Conservation (phyloP, 768 basidiomycete species). For the Tremella mesenterica region DNA sequence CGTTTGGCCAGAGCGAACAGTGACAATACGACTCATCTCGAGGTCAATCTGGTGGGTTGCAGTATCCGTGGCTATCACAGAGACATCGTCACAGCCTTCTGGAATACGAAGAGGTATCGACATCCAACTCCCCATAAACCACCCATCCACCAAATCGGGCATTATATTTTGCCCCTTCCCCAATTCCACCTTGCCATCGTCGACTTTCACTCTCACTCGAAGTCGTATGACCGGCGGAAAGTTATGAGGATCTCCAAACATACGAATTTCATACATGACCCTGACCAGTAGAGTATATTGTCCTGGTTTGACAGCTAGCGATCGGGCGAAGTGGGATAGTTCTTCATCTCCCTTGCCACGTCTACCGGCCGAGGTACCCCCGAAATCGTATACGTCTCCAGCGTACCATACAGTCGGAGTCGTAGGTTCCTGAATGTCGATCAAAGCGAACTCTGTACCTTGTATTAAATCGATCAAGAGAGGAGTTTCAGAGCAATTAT, state of each 20-base stretch:
- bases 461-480: conserved; percentile 59
- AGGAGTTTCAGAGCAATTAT: conserved; percentile 48
- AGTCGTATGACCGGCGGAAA: conserved; percentile 55
- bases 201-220: conserved; percentile 50
- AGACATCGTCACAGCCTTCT: neutral
- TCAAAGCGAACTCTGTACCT: conserved; percentile 66
- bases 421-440: conserved; percentile 46
- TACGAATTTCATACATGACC: conserved; percentile 79
- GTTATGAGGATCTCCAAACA: conserved; percentile 66
- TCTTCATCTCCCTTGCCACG: neutral
- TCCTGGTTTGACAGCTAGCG: conserved; percentile 49
- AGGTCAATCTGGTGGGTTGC: neutral
- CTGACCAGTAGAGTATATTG: conserved; percentile 64
- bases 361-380: conserved; percentile 26
- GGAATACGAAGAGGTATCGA: conserved; percentile 51
- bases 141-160: conserved; percentile 66
- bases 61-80: neutral
- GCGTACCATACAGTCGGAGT: conserved; percentile 57
- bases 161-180: conserved; percentile 53
- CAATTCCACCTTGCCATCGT: conserved; percentile 22
- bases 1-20: conserved; percentile 10
- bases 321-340: conserved; percentile 47
- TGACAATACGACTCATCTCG: neutral
- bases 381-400: conserved; percentile 77
- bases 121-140: conserved; percentile 59